These are phyloP conservation scores for Aspergillus oerlinghausenensis DNA, from an alignment of 2,329 filamentous ascomycete species.

Conservation along the genomic window DNA sequence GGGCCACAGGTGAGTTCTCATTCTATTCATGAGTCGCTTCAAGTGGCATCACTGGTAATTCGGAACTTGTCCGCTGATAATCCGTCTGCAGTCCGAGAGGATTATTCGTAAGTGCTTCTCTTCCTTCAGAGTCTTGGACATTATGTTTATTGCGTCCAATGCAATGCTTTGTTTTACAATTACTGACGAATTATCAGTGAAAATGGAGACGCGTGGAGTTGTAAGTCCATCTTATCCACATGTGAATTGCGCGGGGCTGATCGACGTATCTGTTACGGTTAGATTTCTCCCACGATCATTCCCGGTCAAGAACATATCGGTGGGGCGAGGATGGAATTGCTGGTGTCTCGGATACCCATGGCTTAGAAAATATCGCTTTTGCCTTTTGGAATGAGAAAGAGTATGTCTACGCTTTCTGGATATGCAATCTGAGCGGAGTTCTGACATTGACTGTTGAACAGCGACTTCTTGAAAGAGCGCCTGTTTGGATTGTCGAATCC, in stretches of 20 bases:
- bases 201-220: slow-evolving; percentile 89
- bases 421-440: background rate
- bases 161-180: slow-evolving; percentile 1
- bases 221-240: slow-evolving; percentile 51
- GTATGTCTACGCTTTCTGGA: slow-evolving; percentile 47
- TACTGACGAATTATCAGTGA: slow-evolving; percentile 48
- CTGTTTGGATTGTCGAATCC: slow-evolving; percentile 94
- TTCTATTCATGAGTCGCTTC: background rate
- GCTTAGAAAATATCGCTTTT: slow-evolving; percentile 87
- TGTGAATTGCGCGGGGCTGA: slow-evolving; percentile 8
- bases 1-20: slow-evolving; percentile 71
- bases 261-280: background rate
- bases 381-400: slow-evolving; percentile 98
- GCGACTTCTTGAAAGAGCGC: slow-evolving; percentile 89
- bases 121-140: background rate
- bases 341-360: slow-evolving; percentile 90
- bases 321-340: slow-evolving; percentile 98
- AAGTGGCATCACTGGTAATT: background rate
- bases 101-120: slow-evolving; percentile 64
- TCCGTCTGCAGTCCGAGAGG: slow-evolving; percentile 66
- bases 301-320: slow-evolving; percentile 79
- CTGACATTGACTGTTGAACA: slow-evolving; percentile 33
- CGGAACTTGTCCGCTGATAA: slow-evolving; percentile 20
- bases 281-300: slow-evolving; percentile 94
- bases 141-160: background rate